Percentiles rank a stretch among this genome's conserved stretches.
phyloP scores from a whole-genome alignment of 768 basidiomycete genomes.

The Gymnopilus dilepis region DNA sequence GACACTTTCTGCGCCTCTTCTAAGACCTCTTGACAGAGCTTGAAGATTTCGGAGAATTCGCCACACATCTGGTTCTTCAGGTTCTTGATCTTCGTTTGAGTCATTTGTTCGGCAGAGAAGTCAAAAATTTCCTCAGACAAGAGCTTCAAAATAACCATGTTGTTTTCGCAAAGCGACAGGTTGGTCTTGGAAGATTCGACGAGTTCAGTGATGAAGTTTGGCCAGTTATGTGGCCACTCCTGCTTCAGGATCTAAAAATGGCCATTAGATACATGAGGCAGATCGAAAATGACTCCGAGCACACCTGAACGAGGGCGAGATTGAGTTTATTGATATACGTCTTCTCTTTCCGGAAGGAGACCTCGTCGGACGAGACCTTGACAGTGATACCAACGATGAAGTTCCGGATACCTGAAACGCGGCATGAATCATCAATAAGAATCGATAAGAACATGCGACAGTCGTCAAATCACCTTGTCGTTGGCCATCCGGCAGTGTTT shows the following conservation, averaged over 20 bases:
- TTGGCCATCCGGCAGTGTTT: constrained; percentile 92
- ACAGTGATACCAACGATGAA: constrained; percentile 94
- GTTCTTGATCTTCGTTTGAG: constrained; percentile 95
- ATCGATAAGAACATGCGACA: background rate
- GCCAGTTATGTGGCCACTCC: constrained; percentile 99
- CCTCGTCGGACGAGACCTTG: constrained; percentile 92
- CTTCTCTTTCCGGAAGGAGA: constrained; percentile 88
- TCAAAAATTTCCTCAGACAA: constrained; percentile 99
- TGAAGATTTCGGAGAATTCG: constrained; percentile 97
- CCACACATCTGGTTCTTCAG: constrained; percentile 98
- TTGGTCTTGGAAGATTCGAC: constrained; percentile 98
- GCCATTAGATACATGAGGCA: constrained; percentile 8
- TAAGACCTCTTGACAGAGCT: constrained; percentile 93
- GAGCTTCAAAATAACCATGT: constrained; percentile 97
- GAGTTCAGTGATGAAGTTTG: constrained; percentile 94
- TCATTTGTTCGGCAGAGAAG: constrained; percentile 98
- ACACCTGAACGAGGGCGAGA: constrained; percentile 90
- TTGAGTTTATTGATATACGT: constrained; percentile 96
- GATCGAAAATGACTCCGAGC: constrained; percentile 26
- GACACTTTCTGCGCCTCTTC: constrained; percentile 97
- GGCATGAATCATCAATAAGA: background rate
- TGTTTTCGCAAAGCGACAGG: constrained; percentile 97
- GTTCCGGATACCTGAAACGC: constrained; percentile 82
- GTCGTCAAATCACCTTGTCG: constrained; percentile 67
- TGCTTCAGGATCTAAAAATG: constrained; percentile 89